These are phyloP conservation scores for Chytriomyces hyalinus DNA, from an alignment of 192 early-diverging fungal species.

Conservation along the genomic window DNA sequence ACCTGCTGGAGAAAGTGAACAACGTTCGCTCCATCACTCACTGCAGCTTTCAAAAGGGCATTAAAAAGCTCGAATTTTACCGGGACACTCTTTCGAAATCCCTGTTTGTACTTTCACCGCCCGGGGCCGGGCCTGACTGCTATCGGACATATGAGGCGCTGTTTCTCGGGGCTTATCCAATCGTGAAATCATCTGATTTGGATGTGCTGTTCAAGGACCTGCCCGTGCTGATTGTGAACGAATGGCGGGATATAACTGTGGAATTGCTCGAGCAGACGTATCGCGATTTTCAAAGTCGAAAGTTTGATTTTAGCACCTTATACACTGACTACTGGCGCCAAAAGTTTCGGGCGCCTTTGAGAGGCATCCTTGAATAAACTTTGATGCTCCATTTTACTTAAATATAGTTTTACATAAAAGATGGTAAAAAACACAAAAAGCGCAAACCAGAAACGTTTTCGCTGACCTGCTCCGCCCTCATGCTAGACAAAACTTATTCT, in stretches of 20 bases:
- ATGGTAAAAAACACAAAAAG: too few relatives aligned
- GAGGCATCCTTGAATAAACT: too few relatives aligned
- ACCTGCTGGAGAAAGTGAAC: background rate
- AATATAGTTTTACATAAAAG: too few relatives aligned
- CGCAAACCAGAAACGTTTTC: too few relatives aligned
- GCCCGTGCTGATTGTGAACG: constrained; percentile 11
- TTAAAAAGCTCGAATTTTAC: background rate
- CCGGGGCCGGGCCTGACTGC: constrained; percentile 15
- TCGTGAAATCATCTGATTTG: constrained; percentile 5
- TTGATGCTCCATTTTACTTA: too few relatives aligned
- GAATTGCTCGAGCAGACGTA: constrained; percentile 1
- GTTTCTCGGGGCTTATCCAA: background rate
- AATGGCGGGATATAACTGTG: constrained; percentile 7
- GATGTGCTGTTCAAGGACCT: constrained; percentile 12
- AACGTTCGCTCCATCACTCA: background rate
- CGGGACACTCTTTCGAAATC: background rate
- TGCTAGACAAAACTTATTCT: constrained; percentile 15
- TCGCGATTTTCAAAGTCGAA: background rate
- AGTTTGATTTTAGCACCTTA: constrained; percentile 1
- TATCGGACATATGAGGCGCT: constrained; percentile 30
- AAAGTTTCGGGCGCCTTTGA: too few relatives aligned
- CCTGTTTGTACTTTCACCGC: constrained; percentile 23
- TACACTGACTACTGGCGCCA: constrained; percentile 4
- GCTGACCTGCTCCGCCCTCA: background rate
- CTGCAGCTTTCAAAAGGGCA: background rate